phyloP scores from a whole-genome alignment of 2,329 filamentous ascomycete genomes.

The Clonostachys byssicola region DNA sequence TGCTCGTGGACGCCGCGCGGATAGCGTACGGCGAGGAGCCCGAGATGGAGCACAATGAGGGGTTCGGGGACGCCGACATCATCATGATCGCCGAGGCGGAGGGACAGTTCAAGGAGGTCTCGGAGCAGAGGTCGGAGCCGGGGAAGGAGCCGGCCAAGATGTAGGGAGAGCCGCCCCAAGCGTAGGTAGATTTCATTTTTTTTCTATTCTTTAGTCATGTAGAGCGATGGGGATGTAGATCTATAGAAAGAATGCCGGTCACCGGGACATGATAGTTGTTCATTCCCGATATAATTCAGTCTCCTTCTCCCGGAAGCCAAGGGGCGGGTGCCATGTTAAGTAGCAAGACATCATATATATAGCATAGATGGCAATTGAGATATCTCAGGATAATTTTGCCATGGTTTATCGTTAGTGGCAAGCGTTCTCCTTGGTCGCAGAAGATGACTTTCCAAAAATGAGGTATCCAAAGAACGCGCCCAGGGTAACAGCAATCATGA shows the following conservation, averaged over 20 bases:
- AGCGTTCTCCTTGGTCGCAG: constrained; percentile 78
- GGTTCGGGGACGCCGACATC: constrained; percentile 48
- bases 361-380: too few relatives aligned
- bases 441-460: constrained; percentile 67
- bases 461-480: constrained; percentile 89
- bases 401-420: constrained; percentile 62
- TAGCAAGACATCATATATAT: too few relatives aligned
- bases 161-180: not conserved
- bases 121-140: constrained; percentile 14
- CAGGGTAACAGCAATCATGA: constrained; percentile 87
- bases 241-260: not conserved
- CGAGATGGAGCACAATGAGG: constrained; percentile 68
- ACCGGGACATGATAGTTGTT: not conserved
- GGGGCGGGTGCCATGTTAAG: too few relatives aligned
- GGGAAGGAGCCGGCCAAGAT: constrained; percentile 13
- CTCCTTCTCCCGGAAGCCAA: too few relatives aligned
- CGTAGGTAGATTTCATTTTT: not conserved
- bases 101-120: constrained; percentile 38
- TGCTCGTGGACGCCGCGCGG: constrained; percentile 82
- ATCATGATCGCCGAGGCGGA: constrained; percentile 40
- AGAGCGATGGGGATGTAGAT: not conserved
- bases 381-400: too few relatives aligned
- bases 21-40: constrained; percentile 80
- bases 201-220: not conserved
- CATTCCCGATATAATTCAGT: too few relatives aligned